phyloP scores from a whole-genome alignment of 495 filamentous ascomycete genomes.

The Clohesyomyces aquaticus region DNA sequence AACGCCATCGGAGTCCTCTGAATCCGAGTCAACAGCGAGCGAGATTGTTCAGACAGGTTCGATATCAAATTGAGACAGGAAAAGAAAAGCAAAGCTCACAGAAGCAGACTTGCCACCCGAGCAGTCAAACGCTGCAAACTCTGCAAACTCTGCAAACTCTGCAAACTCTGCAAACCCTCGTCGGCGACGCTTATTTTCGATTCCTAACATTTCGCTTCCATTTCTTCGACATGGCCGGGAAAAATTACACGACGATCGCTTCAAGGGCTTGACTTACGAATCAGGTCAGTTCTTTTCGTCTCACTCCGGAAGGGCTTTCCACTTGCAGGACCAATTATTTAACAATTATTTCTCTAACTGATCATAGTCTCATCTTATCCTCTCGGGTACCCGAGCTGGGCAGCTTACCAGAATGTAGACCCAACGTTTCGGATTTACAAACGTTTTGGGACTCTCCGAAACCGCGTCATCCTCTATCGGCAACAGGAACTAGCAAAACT shows the following conservation, averaged over 20 bases:
- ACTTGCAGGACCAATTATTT: no score
- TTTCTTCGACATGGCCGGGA: background rate
- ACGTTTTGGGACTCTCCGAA: constrained; percentile 20
- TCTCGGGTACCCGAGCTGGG: constrained; percentile 13
- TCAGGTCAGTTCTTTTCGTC: background rate
- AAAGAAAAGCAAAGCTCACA: background rate
- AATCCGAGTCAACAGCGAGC: background rate
- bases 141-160: no score
- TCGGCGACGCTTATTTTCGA: no score
- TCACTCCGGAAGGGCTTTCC: no score
- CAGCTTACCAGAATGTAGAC: constrained; percentile 9
- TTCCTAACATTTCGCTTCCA: background rate
- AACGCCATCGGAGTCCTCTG: background rate
- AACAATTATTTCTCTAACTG: background rate
- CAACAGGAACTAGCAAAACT: constrained; percentile 23
- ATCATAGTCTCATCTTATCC: constrained; percentile 1
- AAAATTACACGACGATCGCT: background rate
- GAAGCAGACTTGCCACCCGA: no score
- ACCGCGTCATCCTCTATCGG: constrained; percentile 24
- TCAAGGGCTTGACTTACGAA: background rate
- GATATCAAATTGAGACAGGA: no score
- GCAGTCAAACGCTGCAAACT: no score
- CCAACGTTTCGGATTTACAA: constrained; percentile 5
- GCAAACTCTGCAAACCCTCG: no score
- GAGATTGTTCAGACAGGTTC: no score